Percentiles rank a stretch among this genome's conserved stretches.
Evolutionary conservation across 352 stramenopile species (phyloP).

Genomic region (Stramenopiles sp.): DNA sequence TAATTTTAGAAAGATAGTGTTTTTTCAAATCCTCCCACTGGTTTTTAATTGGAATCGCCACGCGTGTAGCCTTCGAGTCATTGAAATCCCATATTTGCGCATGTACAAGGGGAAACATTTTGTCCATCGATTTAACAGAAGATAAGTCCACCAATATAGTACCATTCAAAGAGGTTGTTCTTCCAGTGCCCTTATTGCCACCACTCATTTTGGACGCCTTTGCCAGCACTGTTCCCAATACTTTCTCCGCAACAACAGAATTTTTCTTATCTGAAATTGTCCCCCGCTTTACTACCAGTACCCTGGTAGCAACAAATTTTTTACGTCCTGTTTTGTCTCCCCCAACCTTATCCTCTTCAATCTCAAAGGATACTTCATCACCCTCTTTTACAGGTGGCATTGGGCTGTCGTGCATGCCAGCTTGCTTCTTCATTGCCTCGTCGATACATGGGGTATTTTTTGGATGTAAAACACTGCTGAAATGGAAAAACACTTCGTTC

Average conservation of each 20-base stretch:
- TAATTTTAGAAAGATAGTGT: neutral
- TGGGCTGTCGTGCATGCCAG: neutral
- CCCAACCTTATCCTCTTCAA: neutral
- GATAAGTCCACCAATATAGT: neutral
- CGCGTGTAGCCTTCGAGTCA: neutral
- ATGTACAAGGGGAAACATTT: neutral
- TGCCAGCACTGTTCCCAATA: neutral
- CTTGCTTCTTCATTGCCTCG: neutral
- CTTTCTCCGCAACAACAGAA: neutral
- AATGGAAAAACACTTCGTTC: neutral
- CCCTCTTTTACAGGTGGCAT: neutral
- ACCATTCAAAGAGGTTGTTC: neutral
- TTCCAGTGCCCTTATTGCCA: neutral
- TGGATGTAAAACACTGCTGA: neutral
- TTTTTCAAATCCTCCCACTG: neutral
- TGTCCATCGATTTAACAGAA: neutral
- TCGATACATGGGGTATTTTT: neutral
- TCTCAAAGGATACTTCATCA: constrained; percentile 5
- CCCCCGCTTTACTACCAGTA: neutral
- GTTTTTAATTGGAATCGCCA: neutral
- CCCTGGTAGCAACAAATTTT: neutral
- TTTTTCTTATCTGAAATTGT: neutral
- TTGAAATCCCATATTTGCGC: neutral
- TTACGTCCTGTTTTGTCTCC: neutral
- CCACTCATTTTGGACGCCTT: neutral